Conservation (phyloP, 2,329 filamentous ascomycete genomes). For the Fusarium chlamydosporum region DNA sequence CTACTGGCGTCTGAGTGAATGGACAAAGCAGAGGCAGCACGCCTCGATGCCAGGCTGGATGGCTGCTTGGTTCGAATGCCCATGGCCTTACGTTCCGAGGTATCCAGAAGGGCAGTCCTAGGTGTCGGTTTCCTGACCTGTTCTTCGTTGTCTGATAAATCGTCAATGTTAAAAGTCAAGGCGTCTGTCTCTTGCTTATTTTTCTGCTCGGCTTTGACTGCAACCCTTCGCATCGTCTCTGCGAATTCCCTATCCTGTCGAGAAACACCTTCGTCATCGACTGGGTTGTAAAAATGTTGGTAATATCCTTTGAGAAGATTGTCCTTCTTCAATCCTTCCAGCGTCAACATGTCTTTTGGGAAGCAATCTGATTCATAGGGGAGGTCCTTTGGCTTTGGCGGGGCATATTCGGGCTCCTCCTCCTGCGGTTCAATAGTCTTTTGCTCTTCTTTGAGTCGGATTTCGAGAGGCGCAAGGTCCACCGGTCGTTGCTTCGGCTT, state of each 20-base stretch:
- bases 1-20: slow-evolving; percentile 53
- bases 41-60: slow-evolving; percentile 61
- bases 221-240: slow-evolving; percentile 64
- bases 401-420: slow-evolving; percentile 90
- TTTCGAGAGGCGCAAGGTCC: slow-evolving; percentile 68
- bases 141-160: slow-evolving; percentile 61
- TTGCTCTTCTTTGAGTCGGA: slow-evolving; percentile 72
- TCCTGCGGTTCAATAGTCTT: slow-evolving; percentile 57
- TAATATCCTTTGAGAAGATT: slow-evolving; percentile 75
- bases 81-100: slow-evolving; percentile 19
- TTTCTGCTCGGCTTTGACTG: slow-evolving; percentile 73
- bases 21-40: slow-evolving; percentile 67
- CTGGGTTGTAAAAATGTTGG: slow-evolving; percentile 70
- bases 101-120: slow-evolving; percentile 13
- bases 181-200: slow-evolving; percentile 76
- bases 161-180: slow-evolving; percentile 70
- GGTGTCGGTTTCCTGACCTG: slow-evolving; percentile 14
- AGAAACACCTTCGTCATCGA: slow-evolving; percentile 77
- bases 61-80: slow-evolving; percentile 41
- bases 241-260: slow-evolving; percentile 73
- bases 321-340: slow-evolving; percentile 69
- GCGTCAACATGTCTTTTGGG: slow-evolving; percentile 68
- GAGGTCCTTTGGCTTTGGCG: slow-evolving; percentile 76
- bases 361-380: slow-evolving; percentile 79
- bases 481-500: slow-evolving; percentile 70